These are phyloP conservation scores for Salvia sclarea DNA, from an alignment of 305 asterid genomes.

Conservation along the genomic window DNA sequence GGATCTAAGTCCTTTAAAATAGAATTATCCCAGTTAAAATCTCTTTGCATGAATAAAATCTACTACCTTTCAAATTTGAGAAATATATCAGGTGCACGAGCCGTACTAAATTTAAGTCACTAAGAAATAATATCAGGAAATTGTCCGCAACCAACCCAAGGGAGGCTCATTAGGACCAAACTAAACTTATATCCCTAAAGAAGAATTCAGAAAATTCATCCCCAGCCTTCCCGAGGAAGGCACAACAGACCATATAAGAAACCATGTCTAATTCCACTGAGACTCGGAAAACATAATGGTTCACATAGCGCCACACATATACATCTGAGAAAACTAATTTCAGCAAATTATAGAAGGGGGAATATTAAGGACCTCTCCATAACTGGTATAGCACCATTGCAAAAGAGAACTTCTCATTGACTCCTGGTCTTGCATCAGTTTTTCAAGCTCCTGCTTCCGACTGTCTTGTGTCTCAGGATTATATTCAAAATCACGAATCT, in stretches of 20 bases:
- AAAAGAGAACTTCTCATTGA: constrained; percentile 69
- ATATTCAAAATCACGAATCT: constrained; percentile 86
- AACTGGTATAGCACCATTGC: constrained; percentile 94
- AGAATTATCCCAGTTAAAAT: not conserved
- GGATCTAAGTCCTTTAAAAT: not conserved
- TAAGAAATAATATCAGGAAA: not conserved
- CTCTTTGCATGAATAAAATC: constrained; percentile 3
- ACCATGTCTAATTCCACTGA: not conserved
- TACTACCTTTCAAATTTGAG: constrained; percentile 16
- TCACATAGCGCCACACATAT: not conserved
- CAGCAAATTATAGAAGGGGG: constrained; percentile 26
- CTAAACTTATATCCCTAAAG: not conserved
- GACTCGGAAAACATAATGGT: constrained; percentile 16
- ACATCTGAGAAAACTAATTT: not conserved
- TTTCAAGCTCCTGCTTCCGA: constrained; percentile 80
- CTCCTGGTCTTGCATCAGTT: constrained; percentile 82
- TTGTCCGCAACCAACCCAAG: not conserved
- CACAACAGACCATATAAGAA: not conserved
- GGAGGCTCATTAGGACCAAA: not conserved
- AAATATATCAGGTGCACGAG: constrained; percentile 3
- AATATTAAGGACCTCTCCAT: constrained; percentile 75
- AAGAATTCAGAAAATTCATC: constrained; percentile 20
- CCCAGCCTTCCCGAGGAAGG: not conserved
- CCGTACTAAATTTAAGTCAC: not conserved
- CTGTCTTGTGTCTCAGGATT: constrained; percentile 81